Percentiles rank a stretch among this genome's conserved stretches.
Conservation (phyloP, 2,329 filamentous ascomycete species). For the Shiraia sp. region DNA sequence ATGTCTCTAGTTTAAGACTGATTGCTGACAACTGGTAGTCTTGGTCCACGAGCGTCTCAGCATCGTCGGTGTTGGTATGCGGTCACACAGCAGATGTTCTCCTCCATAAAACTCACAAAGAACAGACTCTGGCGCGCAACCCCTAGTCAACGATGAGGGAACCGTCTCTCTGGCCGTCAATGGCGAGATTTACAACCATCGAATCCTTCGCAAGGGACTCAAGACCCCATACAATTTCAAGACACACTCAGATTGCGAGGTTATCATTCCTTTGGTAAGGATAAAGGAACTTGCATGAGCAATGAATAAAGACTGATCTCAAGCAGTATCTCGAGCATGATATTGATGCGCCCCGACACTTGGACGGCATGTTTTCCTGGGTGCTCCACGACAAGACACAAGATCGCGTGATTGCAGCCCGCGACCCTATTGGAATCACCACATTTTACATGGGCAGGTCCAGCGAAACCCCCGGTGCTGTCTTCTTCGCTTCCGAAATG, state of each 20-base stretch:
- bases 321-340: slow-evolving; percentile 86
- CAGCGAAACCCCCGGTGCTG: slow-evolving; percentile 77
- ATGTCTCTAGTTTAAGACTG: slow-evolving; percentile 4
- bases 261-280: slow-evolving; percentile 93
- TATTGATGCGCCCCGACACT: slow-evolving; percentile 85
- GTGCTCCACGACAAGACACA: slow-evolving; percentile 95
- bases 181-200: slow-evolving; percentile 99
- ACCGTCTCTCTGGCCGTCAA: slow-evolving; percentile 93
- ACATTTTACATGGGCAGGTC: slow-evolving; percentile 95
- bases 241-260: slow-evolving; percentile 97
- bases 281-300: background rate
- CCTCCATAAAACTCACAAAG: slow-evolving; percentile 21
- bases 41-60: slow-evolving; percentile 96
- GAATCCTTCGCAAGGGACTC: slow-evolving; percentile 84
- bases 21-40: slow-evolving; percentile 50
- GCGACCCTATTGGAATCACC: slow-evolving; percentile 95
- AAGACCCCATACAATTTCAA: slow-evolving; percentile 92
- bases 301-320: slow-evolving; percentile 19
- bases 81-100: slow-evolving; percentile 30
- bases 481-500: slow-evolving; percentile 96
- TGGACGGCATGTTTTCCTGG: slow-evolving; percentile 99
- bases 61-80: slow-evolving; percentile 91
- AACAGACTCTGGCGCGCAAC: slow-evolving; percentile 90
- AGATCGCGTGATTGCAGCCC: slow-evolving; percentile 88
- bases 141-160: slow-evolving; percentile 87